Evolutionary conservation across 2,329 filamentous ascomycete species (phyloP).

Genomic region (Penicillium janthinellum): DNA sequence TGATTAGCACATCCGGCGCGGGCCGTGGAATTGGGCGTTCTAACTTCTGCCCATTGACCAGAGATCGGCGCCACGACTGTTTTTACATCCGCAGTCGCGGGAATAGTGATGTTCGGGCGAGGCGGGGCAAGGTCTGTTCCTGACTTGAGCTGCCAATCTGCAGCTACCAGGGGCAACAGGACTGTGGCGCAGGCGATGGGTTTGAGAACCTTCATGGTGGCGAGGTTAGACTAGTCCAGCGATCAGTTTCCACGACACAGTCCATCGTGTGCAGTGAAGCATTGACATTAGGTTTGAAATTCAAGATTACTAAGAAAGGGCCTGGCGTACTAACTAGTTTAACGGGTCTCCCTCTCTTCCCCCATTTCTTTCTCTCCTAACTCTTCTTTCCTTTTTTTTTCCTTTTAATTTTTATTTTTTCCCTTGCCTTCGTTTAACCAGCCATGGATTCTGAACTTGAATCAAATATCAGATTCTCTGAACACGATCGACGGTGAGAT

Average conservation of each 20-base stretch:
- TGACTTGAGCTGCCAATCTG: conserved; percentile 53
- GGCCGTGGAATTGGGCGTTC: conserved; percentile 30
- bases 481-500: background rate
- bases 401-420: no score
- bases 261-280: conserved; percentile 25
- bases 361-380: no score
- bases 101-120: conserved; percentile 43
- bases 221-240: conserved; percentile 20
- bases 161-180: conserved; percentile 29
- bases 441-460: background rate
- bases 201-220: conserved; percentile 26
- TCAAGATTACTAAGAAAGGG: no score
- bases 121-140: conserved; percentile 52
- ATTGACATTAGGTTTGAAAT: conserved; percentile 32
- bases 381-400: no score
- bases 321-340: no score
- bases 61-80: conserved; percentile 42
- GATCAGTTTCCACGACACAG: conserved; percentile 31
- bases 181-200: conserved; percentile 18
- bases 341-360: no score
- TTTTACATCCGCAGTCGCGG: conserved; percentile 37
- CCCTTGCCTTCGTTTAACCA: background rate
- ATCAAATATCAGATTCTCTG: background rate
- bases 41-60: conserved; percentile 23
- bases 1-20: conserved; percentile 58